Conservation (phyloP, 1,284 basidiomycete genomes). For the Porodaedalea pini region DNA sequence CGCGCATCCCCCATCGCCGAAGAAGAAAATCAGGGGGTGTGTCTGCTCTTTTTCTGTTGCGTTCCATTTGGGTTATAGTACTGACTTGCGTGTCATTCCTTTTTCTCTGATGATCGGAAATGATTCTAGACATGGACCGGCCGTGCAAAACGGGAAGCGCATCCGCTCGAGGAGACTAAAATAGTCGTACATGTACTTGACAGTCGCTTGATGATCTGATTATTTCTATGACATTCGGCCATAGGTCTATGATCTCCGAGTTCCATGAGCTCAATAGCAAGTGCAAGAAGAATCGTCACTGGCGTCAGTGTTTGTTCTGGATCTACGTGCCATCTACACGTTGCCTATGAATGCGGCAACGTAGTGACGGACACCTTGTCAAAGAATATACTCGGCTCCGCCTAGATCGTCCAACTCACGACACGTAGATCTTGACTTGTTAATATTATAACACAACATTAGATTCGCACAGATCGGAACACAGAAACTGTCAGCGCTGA, state of each 20-base stretch:
- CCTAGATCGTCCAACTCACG: no score
- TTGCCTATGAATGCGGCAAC: no score
- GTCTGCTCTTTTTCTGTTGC: slow-evolving; percentile 28
- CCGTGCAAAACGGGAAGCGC: slow-evolving; percentile 71
- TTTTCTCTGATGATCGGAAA: not conserved
- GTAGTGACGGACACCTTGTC: no score
- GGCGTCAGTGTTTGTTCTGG: not conserved
- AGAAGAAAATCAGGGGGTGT: slow-evolving; percentile 75
- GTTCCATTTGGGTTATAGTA: not conserved
- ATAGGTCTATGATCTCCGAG: not conserved
- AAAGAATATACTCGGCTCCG: no score
- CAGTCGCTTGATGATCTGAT: not conserved
- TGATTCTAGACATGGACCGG: slow-evolving; percentile 49
- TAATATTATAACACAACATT: no score
- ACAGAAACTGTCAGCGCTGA: not conserved
- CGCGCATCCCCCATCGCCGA: slow-evolving; percentile 59
- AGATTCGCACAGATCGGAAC: no score
- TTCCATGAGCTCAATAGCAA: not conserved
- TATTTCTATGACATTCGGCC: not conserved
- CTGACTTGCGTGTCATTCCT: not conserved
- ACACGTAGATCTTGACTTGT: no score
- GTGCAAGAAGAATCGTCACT: not conserved
- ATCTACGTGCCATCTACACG: no score
- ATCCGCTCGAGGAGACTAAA: slow-evolving; percentile 57
- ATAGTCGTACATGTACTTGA: slow-evolving; percentile 4